Base-by-base conservation (phyloP, 225 moss, liverwort and hornwort species). In the Asterella californica region DNA sequence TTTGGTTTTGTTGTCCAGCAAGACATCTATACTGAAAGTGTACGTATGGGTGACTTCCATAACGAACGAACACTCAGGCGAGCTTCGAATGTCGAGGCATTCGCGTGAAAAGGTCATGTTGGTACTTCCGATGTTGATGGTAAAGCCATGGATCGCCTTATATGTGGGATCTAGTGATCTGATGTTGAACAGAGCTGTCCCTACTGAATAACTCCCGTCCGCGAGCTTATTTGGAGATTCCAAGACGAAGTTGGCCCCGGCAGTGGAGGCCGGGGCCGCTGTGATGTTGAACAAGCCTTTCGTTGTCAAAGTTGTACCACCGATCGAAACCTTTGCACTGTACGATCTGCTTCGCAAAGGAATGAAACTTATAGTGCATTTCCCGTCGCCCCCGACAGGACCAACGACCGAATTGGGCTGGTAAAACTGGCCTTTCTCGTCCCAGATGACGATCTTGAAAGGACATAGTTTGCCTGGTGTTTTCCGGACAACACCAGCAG, bases 361-460 rank as follows among this genome's bases (percentile, higher is more conserved):
- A 47, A 32, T 80, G 80, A 80, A 80, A 74, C 62, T 46, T 59
- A 55, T 34, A 30, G 24, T 61, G 73, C 80, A 80, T 24, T 60
- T 80, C 2, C 80, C 80, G 73, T 80, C 73, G 2, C 60, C 80
- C 4, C 10, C 73, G 5, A 74, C 21, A 0, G 80, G 80, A 17
- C 72, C 72, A 24, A 48, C 29, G 32, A 80, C 48, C 7, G 72
- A 72, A 57, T 70, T 22, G 0, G 74, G 80, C 5, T 15, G 9
- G 59, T 80, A 72, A 46, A 29, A 36, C 4, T 33, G 27, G 9
- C 72, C 60, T 47, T 72, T 80, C 0, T 37, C n/a, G 45, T 80
- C 80, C 80, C 73, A 72, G 24, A 80, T 80, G 12, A 37, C n/a
- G 30, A 80, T 55, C 17, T 60, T 74, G 73, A 80, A 80, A 15